Percentiles rank a stretch among this genome's conserved stretches.
phyloP scores from a whole-genome alignment of 208 protist species.

The Crithidia mellificae region DNA sequence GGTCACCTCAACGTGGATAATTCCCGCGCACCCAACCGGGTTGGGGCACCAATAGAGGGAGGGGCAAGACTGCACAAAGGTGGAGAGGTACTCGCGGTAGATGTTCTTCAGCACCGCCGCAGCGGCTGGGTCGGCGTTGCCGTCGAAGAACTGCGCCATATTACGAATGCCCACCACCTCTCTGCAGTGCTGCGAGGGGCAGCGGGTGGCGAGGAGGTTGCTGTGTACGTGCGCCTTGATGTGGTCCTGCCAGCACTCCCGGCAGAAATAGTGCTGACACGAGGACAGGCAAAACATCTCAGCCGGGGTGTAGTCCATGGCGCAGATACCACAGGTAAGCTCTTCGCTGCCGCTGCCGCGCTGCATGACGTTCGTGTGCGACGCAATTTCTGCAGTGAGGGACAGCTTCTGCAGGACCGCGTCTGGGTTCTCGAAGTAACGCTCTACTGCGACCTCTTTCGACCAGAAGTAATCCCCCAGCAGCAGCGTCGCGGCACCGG shows the following conservation, averaged over 20 bases:
- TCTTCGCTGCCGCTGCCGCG: background rate
- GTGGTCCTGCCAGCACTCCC: slow-evolving; percentile 43
- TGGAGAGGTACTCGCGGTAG: slow-evolving; percentile 30
- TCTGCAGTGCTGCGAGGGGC: slow-evolving; percentile 25
- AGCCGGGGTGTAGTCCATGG: slow-evolving; percentile 8
- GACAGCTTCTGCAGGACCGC: slow-evolving; percentile 13
- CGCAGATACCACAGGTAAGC: slow-evolving; percentile 27
- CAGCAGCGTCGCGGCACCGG: slow-evolving; percentile 16
- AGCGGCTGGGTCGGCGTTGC: background rate
- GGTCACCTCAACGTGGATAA: slow-evolving; percentile 44
- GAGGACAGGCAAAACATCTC: slow-evolving; percentile 31
- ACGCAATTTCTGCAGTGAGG: slow-evolving; percentile 5
- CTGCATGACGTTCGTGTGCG: slow-evolving; percentile 3
- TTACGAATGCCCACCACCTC: slow-evolving; percentile 32
- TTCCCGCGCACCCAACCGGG: slow-evolving; percentile 47
- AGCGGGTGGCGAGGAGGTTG: slow-evolving; percentile 26
- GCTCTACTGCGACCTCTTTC: slow-evolving; percentile 24
- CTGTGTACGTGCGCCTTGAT: slow-evolving; percentile 21
- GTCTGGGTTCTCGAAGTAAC: slow-evolving; percentile 21
- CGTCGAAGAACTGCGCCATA: slow-evolving; percentile 24
- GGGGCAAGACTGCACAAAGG: slow-evolving; percentile 22
- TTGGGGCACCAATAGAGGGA: slow-evolving; percentile 81
- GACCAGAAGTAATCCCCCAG: slow-evolving; percentile 21
- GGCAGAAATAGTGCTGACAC: slow-evolving; percentile 41
- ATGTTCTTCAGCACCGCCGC: slow-evolving; percentile 9